Base-by-base conservation (phyloP, 345 rosid species). In the Salix brachista region DNA sequence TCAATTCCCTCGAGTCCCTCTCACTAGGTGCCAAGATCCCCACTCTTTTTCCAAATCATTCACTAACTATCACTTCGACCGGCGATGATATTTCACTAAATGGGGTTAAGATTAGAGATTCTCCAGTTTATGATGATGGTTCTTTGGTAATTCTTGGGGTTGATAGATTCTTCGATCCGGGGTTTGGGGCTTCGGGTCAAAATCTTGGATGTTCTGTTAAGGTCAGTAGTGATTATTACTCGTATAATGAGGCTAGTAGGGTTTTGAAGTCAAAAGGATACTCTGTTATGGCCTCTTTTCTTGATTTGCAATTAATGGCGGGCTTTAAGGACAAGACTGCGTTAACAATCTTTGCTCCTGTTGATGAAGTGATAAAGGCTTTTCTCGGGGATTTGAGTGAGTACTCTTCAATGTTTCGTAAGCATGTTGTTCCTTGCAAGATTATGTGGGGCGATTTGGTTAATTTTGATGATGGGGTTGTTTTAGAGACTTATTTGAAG, bases 291-390 rank as follows among this genome's bases (percentile, higher is more conserved):
- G 88, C 84, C 4, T 80, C 90, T 3, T 75, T 89, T 78, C 87
- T 89, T 5, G 81, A 80, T 67, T 65, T 83, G 84, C 87, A 86
- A 74, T 64, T 88, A 39, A 19, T 65, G 26, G 76, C 78, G 32
- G 76, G 82, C 46, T 76, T 80, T 61, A 80, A 50, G 61, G 73
- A 71, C 14, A 10, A 17, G 25, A 60, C 64, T 30, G 9, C 13
- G 12, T 36, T 89, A 37, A 86, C 89, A 7, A n/a, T 86, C 10
- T 89, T 86, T 52, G 88, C 89, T 52, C 90, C 88, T 14, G 61
- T 42, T 18, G 90, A 87, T 64, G 73, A 74, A 10, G 84, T 61
- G 41, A 67, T 83, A 72, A 70, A 37, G 65, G 74, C 30, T 12
- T 65, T 19, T 19, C 34, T 54, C 0, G 79, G 82, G 37, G 42